phyloP scores from a whole-genome alignment of 129 eudicot genomes.

The Helianthus tuberosus region DNA sequence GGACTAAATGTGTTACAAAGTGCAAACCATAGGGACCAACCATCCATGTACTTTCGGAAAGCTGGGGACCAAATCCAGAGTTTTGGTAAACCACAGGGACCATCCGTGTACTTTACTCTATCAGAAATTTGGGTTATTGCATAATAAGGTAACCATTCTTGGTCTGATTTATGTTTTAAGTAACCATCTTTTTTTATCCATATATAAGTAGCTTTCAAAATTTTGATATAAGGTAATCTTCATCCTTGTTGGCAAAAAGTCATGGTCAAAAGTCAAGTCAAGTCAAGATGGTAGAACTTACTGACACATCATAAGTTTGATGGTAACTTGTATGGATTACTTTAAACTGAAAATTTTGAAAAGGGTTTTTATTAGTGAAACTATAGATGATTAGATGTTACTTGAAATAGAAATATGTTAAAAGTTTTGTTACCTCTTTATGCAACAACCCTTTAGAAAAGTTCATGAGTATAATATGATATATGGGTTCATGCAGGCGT shows the following conservation, averaged over 20 bases:
- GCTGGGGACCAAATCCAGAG: no score
- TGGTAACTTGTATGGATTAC: background rate
- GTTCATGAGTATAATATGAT: conserved; percentile 5
- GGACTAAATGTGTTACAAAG: no score
- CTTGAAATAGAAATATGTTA: conserved; percentile 1
- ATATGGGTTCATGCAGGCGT: conserved; percentile 45
- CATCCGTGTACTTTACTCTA: background rate
- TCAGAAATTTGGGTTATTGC: conserved; percentile 5
- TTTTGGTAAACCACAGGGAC: no score
- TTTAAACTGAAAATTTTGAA: background rate
- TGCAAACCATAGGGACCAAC: no score
- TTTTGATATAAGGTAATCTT: no score
- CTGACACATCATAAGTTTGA: background rate
- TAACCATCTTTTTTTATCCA: conserved; percentile 8
- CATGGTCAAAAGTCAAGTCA: background rate
- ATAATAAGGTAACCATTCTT: conserved; percentile 8
- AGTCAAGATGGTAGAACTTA: conserved; percentile 1
- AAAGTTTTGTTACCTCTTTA: background rate
- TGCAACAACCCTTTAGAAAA: background rate
- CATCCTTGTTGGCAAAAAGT: conserved; percentile 5
- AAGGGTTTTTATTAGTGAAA: background rate
- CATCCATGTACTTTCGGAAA: no score
- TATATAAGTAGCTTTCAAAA: no score
- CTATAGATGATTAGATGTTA: conserved; percentile 8
- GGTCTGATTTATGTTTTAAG: conserved; percentile 2